These are phyloP conservation scores for Fusarium equiseti DNA, from an alignment of 2,329 filamentous ascomycete genomes.

Conservation along the genomic window DNA sequence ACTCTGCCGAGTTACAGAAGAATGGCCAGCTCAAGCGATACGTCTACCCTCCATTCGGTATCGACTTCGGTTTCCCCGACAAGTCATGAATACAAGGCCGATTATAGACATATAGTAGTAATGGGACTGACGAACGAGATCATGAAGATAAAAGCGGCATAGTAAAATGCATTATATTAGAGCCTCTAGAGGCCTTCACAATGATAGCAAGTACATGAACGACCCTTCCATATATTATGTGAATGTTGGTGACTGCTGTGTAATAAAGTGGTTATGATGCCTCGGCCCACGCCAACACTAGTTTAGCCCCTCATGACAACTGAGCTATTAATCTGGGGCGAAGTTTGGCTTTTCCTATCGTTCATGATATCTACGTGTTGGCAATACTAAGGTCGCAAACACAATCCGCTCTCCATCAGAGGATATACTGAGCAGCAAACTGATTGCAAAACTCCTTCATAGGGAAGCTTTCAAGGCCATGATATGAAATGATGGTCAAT, in stretches of 20 bases:
- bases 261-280: background rate
- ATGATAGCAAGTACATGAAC: background rate
- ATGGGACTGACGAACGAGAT: background rate
- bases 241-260: background rate
- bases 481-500: background rate
- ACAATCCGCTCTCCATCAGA: background rate
- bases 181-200: slow-evolving; percentile 2
- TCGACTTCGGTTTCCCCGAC: slow-evolving; percentile 80
- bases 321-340: background rate
- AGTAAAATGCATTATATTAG: slow-evolving; percentile 15
- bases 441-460: background rate
- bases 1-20: slow-evolving; percentile 63
- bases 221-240: background rate
- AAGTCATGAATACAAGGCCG: slow-evolving; percentile 57
- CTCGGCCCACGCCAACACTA: background rate
- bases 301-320: background rate
- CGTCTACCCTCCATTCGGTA: slow-evolving; percentile 76
- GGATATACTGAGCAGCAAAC: background rate
- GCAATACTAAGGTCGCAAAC: background rate
- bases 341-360: background rate
- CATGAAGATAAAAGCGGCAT: slow-evolving; percentile 14
- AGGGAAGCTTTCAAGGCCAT: background rate
- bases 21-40: slow-evolving; percentile 69
- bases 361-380: background rate
- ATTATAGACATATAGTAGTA: slow-evolving; percentile 14